Evolutionary conservation across 257 asterid species (phyloP).

Genomic region (Jaltomata sinuosa): DNA sequence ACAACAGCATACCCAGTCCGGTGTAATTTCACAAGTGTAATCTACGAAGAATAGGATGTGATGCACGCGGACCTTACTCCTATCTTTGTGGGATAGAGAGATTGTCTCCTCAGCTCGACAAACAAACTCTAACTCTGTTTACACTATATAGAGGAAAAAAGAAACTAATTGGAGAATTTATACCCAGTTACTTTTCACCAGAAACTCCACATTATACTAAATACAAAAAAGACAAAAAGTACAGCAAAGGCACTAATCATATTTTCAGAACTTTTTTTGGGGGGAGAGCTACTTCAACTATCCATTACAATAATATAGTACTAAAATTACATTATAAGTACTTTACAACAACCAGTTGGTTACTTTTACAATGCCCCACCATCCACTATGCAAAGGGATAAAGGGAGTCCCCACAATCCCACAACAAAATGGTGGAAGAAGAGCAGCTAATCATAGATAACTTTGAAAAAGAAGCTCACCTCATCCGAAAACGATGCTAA

Average conservation of each 20-base stretch:
- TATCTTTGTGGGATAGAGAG: too few species aligned
- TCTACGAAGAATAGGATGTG: too few species aligned
- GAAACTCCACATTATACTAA: neutral
- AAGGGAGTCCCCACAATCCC: conserved; percentile 32
- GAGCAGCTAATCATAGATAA: conserved; percentile 17
- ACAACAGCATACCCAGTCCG: too few species aligned
- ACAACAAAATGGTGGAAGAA: conserved; percentile 13
- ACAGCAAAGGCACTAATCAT: neutral
- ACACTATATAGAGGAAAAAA: neutral
- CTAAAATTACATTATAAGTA: neutral
- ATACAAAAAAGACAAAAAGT: neutral
- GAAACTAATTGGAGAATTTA: neutral
- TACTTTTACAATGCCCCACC: conserved; percentile 14
- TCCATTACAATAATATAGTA: conserved; percentile 11
- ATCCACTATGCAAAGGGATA: conserved; percentile 19
- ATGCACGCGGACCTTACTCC: too few species aligned
- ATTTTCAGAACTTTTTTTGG: neutral
- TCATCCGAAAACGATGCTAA: conserved; percentile 12
- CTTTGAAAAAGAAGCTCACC: conserved; percentile 17
- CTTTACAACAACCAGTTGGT: conserved; percentile 11
- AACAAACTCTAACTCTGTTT: too few species aligned
- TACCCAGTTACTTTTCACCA: neutral
- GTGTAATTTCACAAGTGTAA: too few species aligned
- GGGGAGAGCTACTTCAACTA: conserved; percentile 6
- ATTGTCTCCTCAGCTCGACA: too few species aligned